Evolutionary conservation across 2,329 filamentous ascomycete genomes (phyloP).

Genomic region (Fusarium zealandicum): DNA sequence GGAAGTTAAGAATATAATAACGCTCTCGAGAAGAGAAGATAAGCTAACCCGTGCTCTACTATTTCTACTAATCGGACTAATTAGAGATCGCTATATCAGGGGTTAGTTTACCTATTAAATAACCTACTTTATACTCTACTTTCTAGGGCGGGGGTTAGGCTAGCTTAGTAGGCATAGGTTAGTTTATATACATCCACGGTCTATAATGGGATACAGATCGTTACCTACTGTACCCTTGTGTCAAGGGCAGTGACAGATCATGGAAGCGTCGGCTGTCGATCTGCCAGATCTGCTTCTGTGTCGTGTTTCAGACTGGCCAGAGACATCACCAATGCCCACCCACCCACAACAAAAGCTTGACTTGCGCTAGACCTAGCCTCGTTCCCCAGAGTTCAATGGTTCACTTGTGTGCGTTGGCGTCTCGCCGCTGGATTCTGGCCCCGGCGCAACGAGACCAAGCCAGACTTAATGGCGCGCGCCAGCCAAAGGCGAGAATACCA

Average conservation of each 20-base stretch:
- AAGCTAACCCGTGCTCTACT: too few relatives aligned
- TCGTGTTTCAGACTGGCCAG: constrained; percentile 22
- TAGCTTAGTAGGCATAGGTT: too few relatives aligned
- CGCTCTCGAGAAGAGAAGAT: too few relatives aligned
- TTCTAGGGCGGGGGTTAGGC: too few relatives aligned
- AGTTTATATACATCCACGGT: too few relatives aligned
- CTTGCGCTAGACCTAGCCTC: constrained; percentile 18
- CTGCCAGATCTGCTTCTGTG: constrained; percentile 14
- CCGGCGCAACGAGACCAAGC: neutral
- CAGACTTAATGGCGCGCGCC: constrained; percentile 12
- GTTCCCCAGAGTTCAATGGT: constrained; percentile 30
- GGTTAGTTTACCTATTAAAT: too few relatives aligned
- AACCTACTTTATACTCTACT: too few relatives aligned
- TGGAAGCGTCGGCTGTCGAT: constrained; percentile 21
- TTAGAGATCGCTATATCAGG: too few relatives aligned
- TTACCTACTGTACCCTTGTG: constrained; percentile 12
- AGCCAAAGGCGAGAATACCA: constrained; percentile 2
- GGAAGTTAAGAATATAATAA: too few relatives aligned
- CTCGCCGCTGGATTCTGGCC: neutral
- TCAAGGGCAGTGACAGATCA: constrained; percentile 3
- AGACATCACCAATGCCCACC: constrained; percentile 10
- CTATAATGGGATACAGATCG: constrained; percentile 37
- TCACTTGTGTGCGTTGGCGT: constrained; percentile 6
- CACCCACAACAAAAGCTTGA: constrained; percentile 31
- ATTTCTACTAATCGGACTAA: too few relatives aligned